Conservation (phyloP, 306 rosid species). For the Sesbania bispinosa region DNA sequence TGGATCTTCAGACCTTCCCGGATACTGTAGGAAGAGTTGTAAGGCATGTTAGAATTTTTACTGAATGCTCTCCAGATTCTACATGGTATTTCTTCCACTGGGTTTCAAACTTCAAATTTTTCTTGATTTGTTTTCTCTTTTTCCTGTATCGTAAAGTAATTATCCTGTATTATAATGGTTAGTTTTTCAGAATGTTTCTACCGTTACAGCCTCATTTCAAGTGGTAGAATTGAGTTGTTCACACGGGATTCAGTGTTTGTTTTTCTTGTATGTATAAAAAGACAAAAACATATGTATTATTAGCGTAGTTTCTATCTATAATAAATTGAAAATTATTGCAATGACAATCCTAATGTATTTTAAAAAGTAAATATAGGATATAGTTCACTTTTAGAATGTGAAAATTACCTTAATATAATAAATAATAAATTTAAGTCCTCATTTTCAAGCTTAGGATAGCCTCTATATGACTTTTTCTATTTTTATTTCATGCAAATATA, state of each 20-base stretch:
- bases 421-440: too few relatives aligned
- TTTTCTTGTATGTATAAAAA: too few relatives aligned
- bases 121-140: neutral
- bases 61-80: slow-evolving; percentile 19
- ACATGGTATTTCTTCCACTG: slow-evolving; percentile 2
- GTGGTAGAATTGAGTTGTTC: neutral
- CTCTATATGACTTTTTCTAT: too few relatives aligned
- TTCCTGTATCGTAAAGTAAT: slow-evolving; percentile 24
- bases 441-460: too few relatives aligned
- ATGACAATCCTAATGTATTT: too few relatives aligned
- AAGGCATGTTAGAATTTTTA: slow-evolving; percentile 57
- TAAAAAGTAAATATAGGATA: too few relatives aligned
- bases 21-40: slow-evolving; percentile 88
- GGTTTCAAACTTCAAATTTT: slow-evolving; percentile 10
- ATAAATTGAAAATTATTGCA: too few relatives aligned
- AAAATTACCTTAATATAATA: too few relatives aligned
- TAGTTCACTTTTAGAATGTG: too few relatives aligned
- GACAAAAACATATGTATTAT: too few relatives aligned
- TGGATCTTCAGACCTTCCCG: slow-evolving; percentile 82
- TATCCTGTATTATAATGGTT: slow-evolving; percentile 2
- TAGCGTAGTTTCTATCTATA: too few relatives aligned
- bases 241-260: neutral
- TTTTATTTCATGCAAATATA: too few relatives aligned
- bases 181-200: neutral
- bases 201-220: neutral